Base-by-base conservation (phyloP, 2,329 filamentous ascomycete species). In the Phaeosphaeriaceae sp. region DNA sequence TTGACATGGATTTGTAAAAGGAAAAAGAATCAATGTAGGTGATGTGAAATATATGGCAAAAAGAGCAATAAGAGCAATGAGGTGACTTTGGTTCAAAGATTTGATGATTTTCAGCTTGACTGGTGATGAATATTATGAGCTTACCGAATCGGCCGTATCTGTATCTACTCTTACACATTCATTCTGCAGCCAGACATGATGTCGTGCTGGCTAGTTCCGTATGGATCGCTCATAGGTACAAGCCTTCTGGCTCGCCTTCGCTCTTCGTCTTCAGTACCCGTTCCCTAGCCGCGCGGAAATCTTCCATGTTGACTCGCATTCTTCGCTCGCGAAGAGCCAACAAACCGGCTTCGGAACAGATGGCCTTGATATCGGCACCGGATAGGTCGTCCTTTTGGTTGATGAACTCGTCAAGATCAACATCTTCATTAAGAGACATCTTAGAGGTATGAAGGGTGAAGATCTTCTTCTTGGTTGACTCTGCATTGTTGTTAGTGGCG, bases 221-320 rank as follows among this genome's bases (percentile, higher is more conserved):
- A 36, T 28, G 16, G 9, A 36, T 28, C 35, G 45, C 43, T 50
- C 97, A 99, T 88, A 99, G 86, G 80, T 99, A 99, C 84, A 99
- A 79, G 64, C 94, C 94, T 79, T 99, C 94, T 0, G 95, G 94
- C 78, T 97, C 95, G 63, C 93, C 93, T 80, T 99, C 94, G 70
- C 89, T 94, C 87, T 99, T 99, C 41, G 95, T 99, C 80, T 96
- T 95, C 75, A 99, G 82, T 56, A 99, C 95, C 60, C 91, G 87
- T 78, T 99, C 94, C 65, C 93, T 85, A 18, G 94, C 94, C 48
- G 91, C 83, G 47, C 94, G 83, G 82, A 99, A 99, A 76, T 99
- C 94, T 6, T 92, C 90, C 94, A 99, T 99, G 77, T 97, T 93
- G 50, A 99, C 94, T 47, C 93, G 87, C 94, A 99, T 99, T 70